phyloP scores from a whole-genome alignment of 768 basidiomycete species.

The Mycena capillaripes region DNA sequence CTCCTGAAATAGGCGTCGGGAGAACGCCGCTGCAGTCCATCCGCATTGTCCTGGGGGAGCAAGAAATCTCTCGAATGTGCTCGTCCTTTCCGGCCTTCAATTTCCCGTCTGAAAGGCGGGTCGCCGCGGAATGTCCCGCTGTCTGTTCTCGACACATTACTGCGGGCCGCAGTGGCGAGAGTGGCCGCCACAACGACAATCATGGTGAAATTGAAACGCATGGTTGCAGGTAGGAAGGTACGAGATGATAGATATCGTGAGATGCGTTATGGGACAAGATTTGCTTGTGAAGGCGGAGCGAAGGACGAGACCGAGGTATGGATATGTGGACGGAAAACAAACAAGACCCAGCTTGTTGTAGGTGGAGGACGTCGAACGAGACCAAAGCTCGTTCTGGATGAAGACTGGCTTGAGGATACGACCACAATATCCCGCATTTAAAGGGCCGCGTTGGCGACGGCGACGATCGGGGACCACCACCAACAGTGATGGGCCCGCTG shows the following conservation, averaged over 20 bases:
- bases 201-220: conserved; percentile 20
- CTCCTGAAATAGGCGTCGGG: not conserved
- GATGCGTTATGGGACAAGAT: not conserved
- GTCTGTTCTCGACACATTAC: not conserved
- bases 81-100: conserved; percentile 1
- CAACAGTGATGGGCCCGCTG: conserved; percentile 24
- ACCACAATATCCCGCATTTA: conserved; percentile 3
- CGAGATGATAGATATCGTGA: conserved; percentile 5
- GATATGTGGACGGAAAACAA: not conserved
- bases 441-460: conserved; percentile 12
- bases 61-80: conserved; percentile 8
- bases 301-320: conserved; percentile 1
- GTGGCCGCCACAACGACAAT: conserved; percentile 20
- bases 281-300: conserved; percentile 8
- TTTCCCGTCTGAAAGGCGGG: not conserved
- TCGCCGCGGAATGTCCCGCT: not conserved
- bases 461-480: not conserved
- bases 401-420: conserved; percentile 51
- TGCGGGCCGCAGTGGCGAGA: conserved; percentile 19
- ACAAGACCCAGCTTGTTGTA: conserved; percentile 32
- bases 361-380: conserved; percentile 46
- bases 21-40: conserved; percentile 16
- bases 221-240: not conserved
- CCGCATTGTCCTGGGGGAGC: not conserved
- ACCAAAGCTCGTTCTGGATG: conserved; percentile 50